These are phyloP conservation scores for Haplosporangium gracile DNA, from an alignment of 192 early-diverging fungal genomes.

Conservation along the genomic window DNA sequence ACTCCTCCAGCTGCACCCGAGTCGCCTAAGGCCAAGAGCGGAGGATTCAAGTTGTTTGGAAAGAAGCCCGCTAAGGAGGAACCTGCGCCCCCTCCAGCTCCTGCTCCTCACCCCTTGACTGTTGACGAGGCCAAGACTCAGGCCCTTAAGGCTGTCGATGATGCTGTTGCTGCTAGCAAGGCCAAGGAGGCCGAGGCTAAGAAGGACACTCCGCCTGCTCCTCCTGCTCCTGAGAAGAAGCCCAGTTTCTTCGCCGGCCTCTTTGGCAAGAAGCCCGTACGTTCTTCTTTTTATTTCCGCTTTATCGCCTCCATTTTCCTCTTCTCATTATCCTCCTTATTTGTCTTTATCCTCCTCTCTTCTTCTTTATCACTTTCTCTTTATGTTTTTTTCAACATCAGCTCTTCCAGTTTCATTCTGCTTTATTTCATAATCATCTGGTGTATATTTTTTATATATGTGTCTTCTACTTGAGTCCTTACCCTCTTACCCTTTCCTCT, in stretches of 20 bases:
- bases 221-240: slow-evolving; percentile 48
- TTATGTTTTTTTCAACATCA: neutral
- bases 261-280: slow-evolving; percentile 50
- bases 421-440: no score
- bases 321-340: no score
- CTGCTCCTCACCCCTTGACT: slow-evolving; percentile 25
- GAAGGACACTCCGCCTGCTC: slow-evolving; percentile 28
- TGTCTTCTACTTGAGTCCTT: neutral
- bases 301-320: neutral
- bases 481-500: neutral
- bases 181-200: slow-evolving; percentile 47
- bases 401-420: neutral
- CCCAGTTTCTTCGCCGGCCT: slow-evolving; percentile 44
- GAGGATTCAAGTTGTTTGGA: slow-evolving; percentile 53
- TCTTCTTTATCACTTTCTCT: neutral
- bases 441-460: no score
- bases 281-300: neutral
- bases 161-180: slow-evolving; percentile 51
- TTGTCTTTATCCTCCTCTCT: no score
- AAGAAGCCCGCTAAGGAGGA: slow-evolving; percentile 49
- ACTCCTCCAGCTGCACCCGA: slow-evolving; percentile 30
- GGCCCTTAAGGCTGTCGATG: slow-evolving; percentile 52
- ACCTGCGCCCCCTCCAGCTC: slow-evolving; percentile 18
- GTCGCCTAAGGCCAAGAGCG: slow-evolving; percentile 51
- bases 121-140: slow-evolving; percentile 51